Evolutionary conservation across 306 rosid species (phyloP), one percentile per base, ranked within the genome.

Genomic region (Quercus suber): DNA sequence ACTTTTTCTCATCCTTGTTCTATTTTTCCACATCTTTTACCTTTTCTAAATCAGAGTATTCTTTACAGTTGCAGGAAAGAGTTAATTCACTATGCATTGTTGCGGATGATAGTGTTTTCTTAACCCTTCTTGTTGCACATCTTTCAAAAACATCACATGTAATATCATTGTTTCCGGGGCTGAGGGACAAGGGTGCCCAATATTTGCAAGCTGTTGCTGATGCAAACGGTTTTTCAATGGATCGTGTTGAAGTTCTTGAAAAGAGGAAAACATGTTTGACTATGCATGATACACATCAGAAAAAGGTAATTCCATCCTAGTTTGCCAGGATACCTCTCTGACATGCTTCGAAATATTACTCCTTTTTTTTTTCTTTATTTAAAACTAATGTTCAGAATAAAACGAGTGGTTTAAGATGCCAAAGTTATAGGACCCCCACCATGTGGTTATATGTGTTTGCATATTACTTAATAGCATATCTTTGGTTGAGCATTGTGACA

Each of bases 41-140:
- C 67, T 81, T 45, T 49, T 89, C 81, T 79, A 58, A 77, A 74
- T 63, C 61, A 79, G 65, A 74, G 25, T 82, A 18, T 4, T 75
- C 56, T 84, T 77, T 69, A 78, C 88, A 89, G 93, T 79, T 92
- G 80, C 94, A 89, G 92, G 97, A 89, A 86, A 91, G 85, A 84
- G 80, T 52, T 71, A 35, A 68, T 71, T 65, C 86, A 10, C 82
- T 89, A 60, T 91, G 99, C 83, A 20, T 94, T 83, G 89, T 89
- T 76, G 92, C 90, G 61, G 99, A 92, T 85, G 99, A 94, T 77
- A 89, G 97, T 69, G 72, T 92, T 76, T 87, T 86, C 87, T 77
- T 91, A 82, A 88, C 97, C 61, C 92, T 92, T 80, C 88, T 91
- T 5, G 79, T 86, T 77, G 89, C 95, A 35, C 87, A 79, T 81